These are phyloP conservation scores for Mycena galericulata DNA, from an alignment of 768 basidiomycete species.

Conservation along the genomic window DNA sequence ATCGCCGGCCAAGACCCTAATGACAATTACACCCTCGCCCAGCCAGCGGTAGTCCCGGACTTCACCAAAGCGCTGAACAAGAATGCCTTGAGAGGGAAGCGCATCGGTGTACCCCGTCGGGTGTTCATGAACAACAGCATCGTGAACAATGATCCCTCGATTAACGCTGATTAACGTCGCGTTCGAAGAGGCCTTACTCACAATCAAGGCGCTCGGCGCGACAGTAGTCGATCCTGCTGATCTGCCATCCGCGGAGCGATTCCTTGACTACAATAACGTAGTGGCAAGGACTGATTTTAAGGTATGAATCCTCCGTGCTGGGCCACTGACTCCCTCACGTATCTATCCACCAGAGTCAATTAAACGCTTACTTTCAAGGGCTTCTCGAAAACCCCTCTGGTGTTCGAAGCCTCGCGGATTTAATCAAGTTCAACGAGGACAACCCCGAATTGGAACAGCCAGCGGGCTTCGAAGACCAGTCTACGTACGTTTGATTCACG, in stretches of 20 bases:
- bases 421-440: slow-evolving; percentile 68
- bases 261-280: slow-evolving; percentile 62
- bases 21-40: slow-evolving; percentile 65
- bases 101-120: slow-evolving; percentile 65
- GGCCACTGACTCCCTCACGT: not conserved
- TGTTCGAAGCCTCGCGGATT: slow-evolving; percentile 64
- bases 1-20: slow-evolving; percentile 67
- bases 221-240: slow-evolving; percentile 73
- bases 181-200: slow-evolving; percentile 53
- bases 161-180: slow-evolving; percentile 51
- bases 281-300: slow-evolving; percentile 70
- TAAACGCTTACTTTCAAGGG: slow-evolving; percentile 60
- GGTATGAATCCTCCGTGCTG: slow-evolving; percentile 43
- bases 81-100: slow-evolving; percentile 60
- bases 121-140: slow-evolving; percentile 49
- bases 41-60: slow-evolving; percentile 64
- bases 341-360: slow-evolving; percentile 58
- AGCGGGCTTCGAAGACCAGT: slow-evolving; percentile 52
- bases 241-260: slow-evolving; percentile 64
- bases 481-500: slow-evolving; percentile 40
- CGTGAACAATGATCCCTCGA: slow-evolving; percentile 47
- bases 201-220: slow-evolving; percentile 55
- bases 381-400: slow-evolving; percentile 67
- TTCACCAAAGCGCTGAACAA: slow-evolving; percentile 63
- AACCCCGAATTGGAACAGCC: slow-evolving; percentile 64